Conservation (phyloP, 345 rosid species). For the Murraya paniculata region DNA sequence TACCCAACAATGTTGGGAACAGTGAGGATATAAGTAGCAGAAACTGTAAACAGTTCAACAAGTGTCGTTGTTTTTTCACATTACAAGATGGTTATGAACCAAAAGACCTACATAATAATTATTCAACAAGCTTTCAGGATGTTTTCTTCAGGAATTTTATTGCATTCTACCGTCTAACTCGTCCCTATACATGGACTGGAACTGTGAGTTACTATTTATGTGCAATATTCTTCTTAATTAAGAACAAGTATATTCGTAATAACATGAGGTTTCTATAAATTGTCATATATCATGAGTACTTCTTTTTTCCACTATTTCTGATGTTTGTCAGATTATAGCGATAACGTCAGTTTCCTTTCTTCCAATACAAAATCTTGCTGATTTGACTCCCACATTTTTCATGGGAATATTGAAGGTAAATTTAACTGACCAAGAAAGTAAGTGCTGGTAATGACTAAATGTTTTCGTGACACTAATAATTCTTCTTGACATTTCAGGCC, state of each 20-base stretch:
- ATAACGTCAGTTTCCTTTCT: conserved; percentile 33
- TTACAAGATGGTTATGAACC: neutral
- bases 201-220: conserved; percentile 19
- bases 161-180: conserved; percentile 21
- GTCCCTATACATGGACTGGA: conserved; percentile 32
- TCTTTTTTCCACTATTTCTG: neutral
- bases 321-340: conserved; percentile 15
- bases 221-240: too few relatives aligned
- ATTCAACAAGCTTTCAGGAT: neutral
- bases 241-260: too few relatives aligned
- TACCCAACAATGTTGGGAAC: neutral
- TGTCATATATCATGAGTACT: too few relatives aligned
- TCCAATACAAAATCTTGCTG: neutral
- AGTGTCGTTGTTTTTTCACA: neutral
- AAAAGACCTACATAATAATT: neutral
- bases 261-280: too few relatives aligned
- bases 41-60: neutral
- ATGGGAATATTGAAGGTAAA: conserved; percentile 26
- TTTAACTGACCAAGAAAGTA: neutral
- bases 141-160: neutral
- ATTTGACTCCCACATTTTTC: neutral
- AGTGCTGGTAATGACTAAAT: too few relatives aligned
- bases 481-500: conserved; percentile 17
- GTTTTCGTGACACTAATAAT: too few relatives aligned
- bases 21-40: neutral